phyloP scores from a whole-genome alignment of 192 early-diverging fungal species.

The Entomortierella lignicola region DNA sequence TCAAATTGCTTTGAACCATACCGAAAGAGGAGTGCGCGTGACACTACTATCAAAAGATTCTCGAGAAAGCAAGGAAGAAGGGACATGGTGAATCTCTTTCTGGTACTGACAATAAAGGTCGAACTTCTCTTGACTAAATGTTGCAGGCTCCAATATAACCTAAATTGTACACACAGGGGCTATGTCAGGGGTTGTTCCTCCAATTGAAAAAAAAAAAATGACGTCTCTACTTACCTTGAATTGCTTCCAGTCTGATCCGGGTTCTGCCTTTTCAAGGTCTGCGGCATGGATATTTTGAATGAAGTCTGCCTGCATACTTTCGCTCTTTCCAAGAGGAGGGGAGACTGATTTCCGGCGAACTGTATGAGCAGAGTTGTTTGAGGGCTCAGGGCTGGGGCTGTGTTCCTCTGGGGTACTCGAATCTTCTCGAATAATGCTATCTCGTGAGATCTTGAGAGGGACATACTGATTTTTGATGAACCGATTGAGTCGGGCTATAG shows the following conservation, averaged over 20 bases:
- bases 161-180: conserved; percentile 13
- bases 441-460: conserved; percentile 43
- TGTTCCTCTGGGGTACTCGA: conserved; percentile 20
- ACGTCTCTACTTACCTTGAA: conserved; percentile 26
- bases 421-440: conserved; percentile 35
- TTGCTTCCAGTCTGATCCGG: conserved; percentile 23
- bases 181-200: neutral
- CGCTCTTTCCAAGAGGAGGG: conserved; percentile 26
- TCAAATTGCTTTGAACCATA: conserved; percentile 3
- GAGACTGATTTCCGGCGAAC: conserved; percentile 43
- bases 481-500: conserved; percentile 69
- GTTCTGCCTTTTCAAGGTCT: conserved; percentile 20
- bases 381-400: conserved; percentile 39
- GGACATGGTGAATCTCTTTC: conserved; percentile 79
- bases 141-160: conserved; percentile 71
- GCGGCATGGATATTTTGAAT: conserved; percentile 30
- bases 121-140: conserved; percentile 80
- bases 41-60: conserved; percentile 75
- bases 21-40: conserved; percentile 76
- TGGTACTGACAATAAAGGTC: conserved; percentile 89
- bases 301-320: conserved; percentile 32
- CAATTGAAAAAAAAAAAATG: neutral
- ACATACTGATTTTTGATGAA: conserved; percentile 61
- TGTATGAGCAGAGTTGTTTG: neutral
- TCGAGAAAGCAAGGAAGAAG: conserved; percentile 61